These are phyloP conservation scores for Phaeophleospora eucalypticola DNA, from an alignment of 2,329 filamentous ascomycete genomes.

Conservation along the genomic window DNA sequence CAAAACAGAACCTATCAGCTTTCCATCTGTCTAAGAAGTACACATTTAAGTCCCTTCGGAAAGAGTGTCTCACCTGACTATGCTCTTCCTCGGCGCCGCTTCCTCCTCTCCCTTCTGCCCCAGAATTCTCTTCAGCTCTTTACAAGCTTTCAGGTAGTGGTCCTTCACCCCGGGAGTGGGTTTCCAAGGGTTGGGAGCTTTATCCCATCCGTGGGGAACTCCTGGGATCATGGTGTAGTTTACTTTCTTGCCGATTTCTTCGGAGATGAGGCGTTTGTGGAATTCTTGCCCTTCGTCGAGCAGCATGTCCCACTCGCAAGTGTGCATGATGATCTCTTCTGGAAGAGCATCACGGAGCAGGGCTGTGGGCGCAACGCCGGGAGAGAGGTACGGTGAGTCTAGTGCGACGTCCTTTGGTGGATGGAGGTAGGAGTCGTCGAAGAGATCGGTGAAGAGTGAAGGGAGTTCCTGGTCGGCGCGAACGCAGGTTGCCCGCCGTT, in stretches of 20 bases:
- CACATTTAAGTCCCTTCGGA: not conserved
- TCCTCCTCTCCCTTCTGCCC: slow-evolving; percentile 11
- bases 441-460: slow-evolving; percentile 49
- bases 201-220: slow-evolving; percentile 64
- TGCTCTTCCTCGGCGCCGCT: slow-evolving; percentile 13
- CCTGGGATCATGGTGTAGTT: slow-evolving; percentile 55
- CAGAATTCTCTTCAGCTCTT: slow-evolving; percentile 47
- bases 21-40: not conserved
- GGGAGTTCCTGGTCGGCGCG: slow-evolving; percentile 52
- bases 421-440: slow-evolving; percentile 49
- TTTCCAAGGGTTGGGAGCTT: slow-evolving; percentile 58
- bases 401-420: slow-evolving; percentile 44
- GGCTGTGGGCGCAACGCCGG: slow-evolving; percentile 52
- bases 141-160: slow-evolving; percentile 54
- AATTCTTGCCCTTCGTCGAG: slow-evolving; percentile 61
- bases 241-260: slow-evolving; percentile 49
- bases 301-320: slow-evolving; percentile 65
- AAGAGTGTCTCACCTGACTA: slow-evolving; percentile 10
- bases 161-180: slow-evolving; percentile 50
- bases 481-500: slow-evolving; percentile 53
- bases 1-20: not conserved
- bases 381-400: slow-evolving; percentile 56
- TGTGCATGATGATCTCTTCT: slow-evolving; percentile 58
- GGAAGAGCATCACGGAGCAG: slow-evolving; percentile 54
- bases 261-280: slow-evolving; percentile 50